Conservation (phyloP, 73 alveolate species). For the Blepharisma stoltei region DNA sequence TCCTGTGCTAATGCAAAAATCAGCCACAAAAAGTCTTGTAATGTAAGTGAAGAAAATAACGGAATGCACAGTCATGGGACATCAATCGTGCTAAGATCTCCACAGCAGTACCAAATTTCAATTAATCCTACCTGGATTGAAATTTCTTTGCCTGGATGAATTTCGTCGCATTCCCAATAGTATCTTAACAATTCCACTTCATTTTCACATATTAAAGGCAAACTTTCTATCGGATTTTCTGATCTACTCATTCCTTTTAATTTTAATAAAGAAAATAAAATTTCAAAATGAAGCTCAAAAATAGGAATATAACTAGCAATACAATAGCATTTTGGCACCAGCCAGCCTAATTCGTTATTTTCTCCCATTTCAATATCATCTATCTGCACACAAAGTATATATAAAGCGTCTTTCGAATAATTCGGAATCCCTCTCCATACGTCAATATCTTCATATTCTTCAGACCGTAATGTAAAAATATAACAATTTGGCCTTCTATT, state of each 20-base stretch:
- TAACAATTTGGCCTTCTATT: neutral
- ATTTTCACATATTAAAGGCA: neutral
- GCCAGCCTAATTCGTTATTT: neutral
- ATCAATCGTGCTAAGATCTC: neutral
- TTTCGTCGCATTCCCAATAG: neutral
- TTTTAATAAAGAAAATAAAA: neutral
- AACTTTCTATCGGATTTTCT: neutral
- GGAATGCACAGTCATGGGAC: slow-evolving; percentile 36
- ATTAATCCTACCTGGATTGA: neutral
- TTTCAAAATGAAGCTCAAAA: neutral
- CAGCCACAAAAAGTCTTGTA: slow-evolving; percentile 38
- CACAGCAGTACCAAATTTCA: neutral
- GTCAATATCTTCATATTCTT: neutral
- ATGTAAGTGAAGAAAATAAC: slow-evolving; percentile 40
- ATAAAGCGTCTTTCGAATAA: neutral
- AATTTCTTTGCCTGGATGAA: neutral
- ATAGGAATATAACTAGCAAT: neutral
- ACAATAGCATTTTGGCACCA: neutral
- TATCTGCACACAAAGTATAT: neutral
- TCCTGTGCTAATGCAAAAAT: slow-evolving; percentile 10
- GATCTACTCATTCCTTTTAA: neutral
- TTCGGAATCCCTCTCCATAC: neutral
- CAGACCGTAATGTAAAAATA: slow-evolving; percentile 27
- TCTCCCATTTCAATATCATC: neutral
- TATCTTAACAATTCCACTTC: neutral